Evolutionary conservation across 78 protist species (phyloP).

Genomic region (Dictyostelium purpureum): DNA sequence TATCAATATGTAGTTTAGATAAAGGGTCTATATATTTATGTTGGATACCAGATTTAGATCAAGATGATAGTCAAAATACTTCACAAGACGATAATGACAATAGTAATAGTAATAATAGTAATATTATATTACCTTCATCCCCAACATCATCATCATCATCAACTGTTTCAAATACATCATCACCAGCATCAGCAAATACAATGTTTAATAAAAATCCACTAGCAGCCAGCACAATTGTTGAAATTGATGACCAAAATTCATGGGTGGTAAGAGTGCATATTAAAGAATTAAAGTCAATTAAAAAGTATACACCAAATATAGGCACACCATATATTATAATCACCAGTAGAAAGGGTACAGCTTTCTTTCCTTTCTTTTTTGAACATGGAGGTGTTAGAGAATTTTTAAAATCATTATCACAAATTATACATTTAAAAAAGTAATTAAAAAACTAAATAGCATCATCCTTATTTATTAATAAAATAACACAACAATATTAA

Average conservation of each 20-base stretch:
- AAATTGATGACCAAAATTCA: neutral
- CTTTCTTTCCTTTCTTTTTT: constrained; percentile 78
- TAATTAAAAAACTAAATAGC: neutral
- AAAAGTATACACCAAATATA: constrained; percentile 77
- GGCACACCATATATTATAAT: constrained; percentile 71
- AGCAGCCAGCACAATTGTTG: neutral
- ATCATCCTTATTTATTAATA: neutral
- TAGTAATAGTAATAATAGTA: neutral
- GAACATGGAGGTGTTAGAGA: constrained; percentile 82
- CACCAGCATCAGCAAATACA: constrained; percentile 1
- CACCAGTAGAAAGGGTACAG: constrained; percentile 21
- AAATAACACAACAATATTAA: neutral
- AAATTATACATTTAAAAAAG: constrained; percentile 64
- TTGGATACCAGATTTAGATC: constrained; percentile 32
- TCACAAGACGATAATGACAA: neutral
- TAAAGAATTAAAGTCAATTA: constrained; percentile 49
- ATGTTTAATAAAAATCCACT: neutral
- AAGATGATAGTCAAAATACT: neutral
- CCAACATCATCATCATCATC: neutral
- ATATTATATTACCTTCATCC: no score
- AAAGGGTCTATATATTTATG: constrained; percentile 25
- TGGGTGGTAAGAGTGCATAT: constrained; percentile 21
- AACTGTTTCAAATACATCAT: neutral
- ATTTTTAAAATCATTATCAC: constrained; percentile 44
- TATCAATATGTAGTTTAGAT: constrained; percentile 27